Evolutionary conservation across 345 rosid species (phyloP).

Genomic region (Adansonia digitata): DNA sequence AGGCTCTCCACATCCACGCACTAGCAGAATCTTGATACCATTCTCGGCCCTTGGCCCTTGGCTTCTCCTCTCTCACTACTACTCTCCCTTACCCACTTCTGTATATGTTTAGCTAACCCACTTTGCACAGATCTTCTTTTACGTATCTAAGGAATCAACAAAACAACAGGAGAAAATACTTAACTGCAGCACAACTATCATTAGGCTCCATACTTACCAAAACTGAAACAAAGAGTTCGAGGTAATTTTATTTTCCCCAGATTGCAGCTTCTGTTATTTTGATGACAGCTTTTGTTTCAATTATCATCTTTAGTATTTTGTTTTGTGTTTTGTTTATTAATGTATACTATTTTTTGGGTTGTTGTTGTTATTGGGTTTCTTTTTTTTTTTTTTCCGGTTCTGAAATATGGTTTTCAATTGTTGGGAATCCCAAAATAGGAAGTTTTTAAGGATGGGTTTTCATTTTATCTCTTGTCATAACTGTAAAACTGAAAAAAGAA

Average conservation of each 20-base stretch:
- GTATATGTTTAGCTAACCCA: not conserved
- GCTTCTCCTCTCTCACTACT: no score
- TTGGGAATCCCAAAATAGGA: not conserved
- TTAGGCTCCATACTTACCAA: not conserved
- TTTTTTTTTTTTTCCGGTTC: not conserved
- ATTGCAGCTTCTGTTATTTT: not conserved
- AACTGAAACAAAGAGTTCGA: not conserved
- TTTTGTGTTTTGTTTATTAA: not conserved
- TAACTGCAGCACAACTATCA: not conserved
- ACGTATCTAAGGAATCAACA: not conserved
- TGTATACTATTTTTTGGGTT: not conserved
- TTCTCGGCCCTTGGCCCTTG: no score
- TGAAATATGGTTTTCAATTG: no score
- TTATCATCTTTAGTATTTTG: not conserved
- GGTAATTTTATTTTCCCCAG: conserved; percentile 2
- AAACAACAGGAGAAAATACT: no score
- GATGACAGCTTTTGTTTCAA: no score
- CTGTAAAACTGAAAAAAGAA: not conserved
- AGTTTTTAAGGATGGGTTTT: not conserved
- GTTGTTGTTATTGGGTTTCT: no score
- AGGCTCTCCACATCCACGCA: no score
- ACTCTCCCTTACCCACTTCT: no score
- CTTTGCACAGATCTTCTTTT: not conserved
- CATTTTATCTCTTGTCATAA: not conserved
- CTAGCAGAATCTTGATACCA: no score